Percentiles rank a stretch among this genome's conserved stretches.
phyloP scores from a whole-genome alignment of 495 filamentous ascomycete genomes.

The Amniculicola lignicola region DNA sequence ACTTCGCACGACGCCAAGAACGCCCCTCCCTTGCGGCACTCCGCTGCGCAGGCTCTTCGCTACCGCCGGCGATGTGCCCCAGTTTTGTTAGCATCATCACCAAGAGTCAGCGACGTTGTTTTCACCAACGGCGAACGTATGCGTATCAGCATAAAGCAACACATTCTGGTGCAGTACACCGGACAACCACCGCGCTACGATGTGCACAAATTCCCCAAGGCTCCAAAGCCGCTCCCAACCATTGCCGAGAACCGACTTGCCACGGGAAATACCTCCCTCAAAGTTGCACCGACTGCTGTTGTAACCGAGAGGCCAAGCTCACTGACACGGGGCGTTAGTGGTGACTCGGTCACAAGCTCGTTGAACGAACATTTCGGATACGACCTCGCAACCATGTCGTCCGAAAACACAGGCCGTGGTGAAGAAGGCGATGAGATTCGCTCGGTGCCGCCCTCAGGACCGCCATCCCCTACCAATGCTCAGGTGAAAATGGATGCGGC shows the following conservation, averaged over 20 bases:
- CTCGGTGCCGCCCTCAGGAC: conserved; percentile 15
- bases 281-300: background rate
- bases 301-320: conserved; percentile 8
- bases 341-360: conserved; percentile 14
- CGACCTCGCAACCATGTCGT: conserved; percentile 20
- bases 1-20: conserved; percentile 29
- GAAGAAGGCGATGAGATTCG: conserved; percentile 16
- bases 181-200: conserved; percentile 31
- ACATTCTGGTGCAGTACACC: conserved; percentile 28
- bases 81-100: conserved; percentile 34
- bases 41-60: conserved; percentile 34
- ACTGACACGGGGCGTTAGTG: conserved; percentile 18
- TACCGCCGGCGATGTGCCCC: conserved; percentile 43
- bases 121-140: conserved; percentile 39
- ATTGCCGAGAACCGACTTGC: background rate
- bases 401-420: too few relatives aligned
- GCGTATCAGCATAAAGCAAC: conserved; percentile 38
- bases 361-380: conserved; percentile 17
- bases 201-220: conserved; percentile 27
- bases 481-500: conserved; percentile 20
- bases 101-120: conserved; percentile 39
- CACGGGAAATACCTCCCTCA: background rate
- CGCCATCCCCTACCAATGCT: conserved; percentile 19
- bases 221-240: background rate
- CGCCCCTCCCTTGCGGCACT: conserved; percentile 29